Evolutionary conservation across 805 yeast genomes (phyloP).

Genomic region (Ogataea corticis): DNA sequence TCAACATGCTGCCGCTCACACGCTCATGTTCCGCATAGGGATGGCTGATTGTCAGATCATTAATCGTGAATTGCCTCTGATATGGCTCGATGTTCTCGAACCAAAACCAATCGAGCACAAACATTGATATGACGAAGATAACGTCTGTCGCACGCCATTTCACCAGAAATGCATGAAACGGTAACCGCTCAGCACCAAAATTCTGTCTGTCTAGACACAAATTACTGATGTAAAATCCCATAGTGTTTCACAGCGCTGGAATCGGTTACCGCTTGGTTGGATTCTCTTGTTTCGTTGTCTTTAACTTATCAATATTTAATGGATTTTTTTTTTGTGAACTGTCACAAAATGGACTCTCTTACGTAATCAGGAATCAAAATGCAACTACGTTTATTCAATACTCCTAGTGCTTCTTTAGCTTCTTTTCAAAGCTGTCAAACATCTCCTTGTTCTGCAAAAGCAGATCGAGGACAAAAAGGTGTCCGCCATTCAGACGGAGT

Average conservation of each 20-base stretch:
- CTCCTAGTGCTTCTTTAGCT: constrained; percentile 1
- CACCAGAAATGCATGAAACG: constrained; percentile 18
- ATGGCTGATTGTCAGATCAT: constrained; percentile 76
- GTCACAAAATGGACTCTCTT: background rate
- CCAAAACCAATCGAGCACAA: constrained; percentile 23
- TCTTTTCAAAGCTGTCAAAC: constrained; percentile 45
- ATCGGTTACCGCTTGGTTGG: too few species aligned
- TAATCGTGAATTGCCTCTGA: constrained; percentile 73
- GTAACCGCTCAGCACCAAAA: constrained; percentile 26
- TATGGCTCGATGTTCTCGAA: constrained; percentile 53
- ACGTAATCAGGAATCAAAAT: background rate
- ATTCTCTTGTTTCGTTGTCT: too few species aligned
- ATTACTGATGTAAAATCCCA: constrained; percentile 18
- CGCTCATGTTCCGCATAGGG: constrained; percentile 78
- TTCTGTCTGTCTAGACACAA: constrained; percentile 29
- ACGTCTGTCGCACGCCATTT: constrained; percentile 32
- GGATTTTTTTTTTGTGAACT: background rate
- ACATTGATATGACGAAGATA: constrained; percentile 21
- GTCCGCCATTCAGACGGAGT: constrained; percentile 55
- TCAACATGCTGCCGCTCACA: constrained; percentile 57
- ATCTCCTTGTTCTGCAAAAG: constrained; percentile 49
- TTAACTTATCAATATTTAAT: too few species aligned
- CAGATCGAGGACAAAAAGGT: constrained; percentile 58
- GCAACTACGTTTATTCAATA: too few species aligned
- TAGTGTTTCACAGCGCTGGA: constrained; percentile 1